These are phyloP conservation scores for Krasilnikovozyma curviuscula DNA, from an alignment of 768 basidiomycete genomes.

Conservation along the genomic window DNA sequence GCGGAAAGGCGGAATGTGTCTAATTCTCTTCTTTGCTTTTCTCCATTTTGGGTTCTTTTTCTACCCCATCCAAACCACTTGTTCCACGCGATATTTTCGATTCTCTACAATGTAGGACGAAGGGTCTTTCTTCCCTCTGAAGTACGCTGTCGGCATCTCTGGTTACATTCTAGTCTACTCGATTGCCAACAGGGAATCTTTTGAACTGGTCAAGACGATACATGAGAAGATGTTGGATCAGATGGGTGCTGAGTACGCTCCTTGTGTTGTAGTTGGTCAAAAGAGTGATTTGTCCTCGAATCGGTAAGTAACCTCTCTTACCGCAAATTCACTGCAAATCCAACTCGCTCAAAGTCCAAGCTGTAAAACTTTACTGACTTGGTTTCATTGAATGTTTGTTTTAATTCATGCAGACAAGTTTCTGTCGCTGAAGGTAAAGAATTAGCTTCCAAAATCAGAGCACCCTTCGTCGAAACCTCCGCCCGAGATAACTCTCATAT, in stretches of 20 bases:
- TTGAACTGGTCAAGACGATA: conserved; percentile 10
- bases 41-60: no score
- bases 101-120: conserved; percentile 5
- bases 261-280: conserved; percentile 11
- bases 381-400: not conserved
- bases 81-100: no score
- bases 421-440: conserved; percentile 6
- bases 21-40: not conserved
- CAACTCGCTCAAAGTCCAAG: not conserved
- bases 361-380: not conserved
- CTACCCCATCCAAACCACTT: no score
- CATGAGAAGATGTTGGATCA: conserved; percentile 13
- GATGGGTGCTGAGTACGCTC: conserved; percentile 11
- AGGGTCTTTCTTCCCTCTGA: conserved; percentile 12
- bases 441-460: conserved; percentile 9
- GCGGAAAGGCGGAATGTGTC: no score
- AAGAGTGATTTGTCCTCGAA: conserved; percentile 9
- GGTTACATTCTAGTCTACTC: conserved; percentile 13
- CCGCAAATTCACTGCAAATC: not conserved
- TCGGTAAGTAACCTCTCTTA: not conserved
- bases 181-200: conserved; percentile 10
- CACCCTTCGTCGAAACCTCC: conserved; percentile 9
- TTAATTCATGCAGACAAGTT: not conserved
- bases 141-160: conserved; percentile 11
- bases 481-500: not conserved